Conservation (phyloP, 2,329 filamentous ascomycete genomes). For the Aureobasidium uvarum region DNA sequence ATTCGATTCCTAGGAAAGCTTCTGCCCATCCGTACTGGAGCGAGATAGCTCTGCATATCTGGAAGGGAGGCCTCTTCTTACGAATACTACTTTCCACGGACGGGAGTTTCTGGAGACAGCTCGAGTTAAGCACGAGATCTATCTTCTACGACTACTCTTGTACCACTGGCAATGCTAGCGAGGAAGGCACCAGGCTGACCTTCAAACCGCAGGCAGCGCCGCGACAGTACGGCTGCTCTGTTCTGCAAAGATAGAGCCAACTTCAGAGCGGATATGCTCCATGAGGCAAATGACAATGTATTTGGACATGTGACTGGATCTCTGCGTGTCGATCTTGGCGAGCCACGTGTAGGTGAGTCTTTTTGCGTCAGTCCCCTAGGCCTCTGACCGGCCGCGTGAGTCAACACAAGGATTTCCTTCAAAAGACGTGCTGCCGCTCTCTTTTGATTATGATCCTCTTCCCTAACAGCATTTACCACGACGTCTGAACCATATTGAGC, state of each 20-base stretch:
- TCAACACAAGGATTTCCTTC: neutral
- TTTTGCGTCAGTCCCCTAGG: neutral
- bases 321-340: neutral
- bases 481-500: neutral
- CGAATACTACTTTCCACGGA: neutral
- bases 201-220: too few relatives aligned
- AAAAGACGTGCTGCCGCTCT: neutral
- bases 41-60: neutral
- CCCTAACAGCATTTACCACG: neutral
- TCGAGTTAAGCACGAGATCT: neutral
- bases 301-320: neutral
- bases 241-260: too few relatives aligned
- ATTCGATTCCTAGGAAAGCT: neutral
- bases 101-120: neutral
- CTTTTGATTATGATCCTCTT: neutral
- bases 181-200: too few relatives aligned
- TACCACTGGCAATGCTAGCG: too few relatives aligned
- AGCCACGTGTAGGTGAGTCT: neutral
- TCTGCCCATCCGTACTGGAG: neutral
- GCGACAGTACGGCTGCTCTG: too few relatives aligned
- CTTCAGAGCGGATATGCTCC: neutral
- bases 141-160: neutral
- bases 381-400: neutral
- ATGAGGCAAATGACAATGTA: neutral
- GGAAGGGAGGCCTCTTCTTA: neutral